Evolutionary conservation across 2,329 filamentous ascomycete species (phyloP), one percentile per base, ranked within the genome.

Genomic region (Sodiomyces alkalinus): DNA sequence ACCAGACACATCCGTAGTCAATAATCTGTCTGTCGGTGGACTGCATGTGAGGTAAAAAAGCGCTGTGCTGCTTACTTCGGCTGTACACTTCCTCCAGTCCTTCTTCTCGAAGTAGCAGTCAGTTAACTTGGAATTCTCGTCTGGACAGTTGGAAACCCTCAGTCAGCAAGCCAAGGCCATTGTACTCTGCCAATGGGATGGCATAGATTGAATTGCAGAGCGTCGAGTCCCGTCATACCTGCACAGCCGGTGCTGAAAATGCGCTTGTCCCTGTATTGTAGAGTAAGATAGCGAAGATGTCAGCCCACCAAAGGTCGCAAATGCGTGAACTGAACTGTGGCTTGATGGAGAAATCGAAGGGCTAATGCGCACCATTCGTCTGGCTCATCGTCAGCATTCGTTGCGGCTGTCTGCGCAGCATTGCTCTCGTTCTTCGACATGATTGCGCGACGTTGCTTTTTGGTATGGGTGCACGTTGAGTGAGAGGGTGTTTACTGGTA

Each of bases 331-430:
- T n/a, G n/a, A n/a, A n/a, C n/a, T n/a, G n/a, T n/a, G n/a, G n/a
- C n/a, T n/a, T n/a, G n/a, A n/a, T n/a, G n/a, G n/a, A n/a, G n/a
- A n/a, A n/a, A n/a, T n/a, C n/a, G n/a, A n/a, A n/a, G n/a, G n/a
- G n/a, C n/a, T n/a, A n/a, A n/a, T n/a, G n/a, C 69, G 54, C 60
- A 96, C 90, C 87, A 96, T 34, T 93, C 87, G 64, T 96, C 90
- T 4, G 81, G 81, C 53, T 94, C 87, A 53, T 94, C 85, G 33
- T 87, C 80, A n/a, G n/a, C n/a, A 20, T 74, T 70, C 0, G 22
- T 16, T 5, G 28, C 15, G 17, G 49, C 46, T 36, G 47, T 61
- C 21, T 52, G 44, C 28, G 48, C 45, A 26, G 49, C 42, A 22
- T 56, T 41, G 29, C 40, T 65, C 35, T 68, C 62, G 33, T 68